Evolutionary conservation across 108 stramenopile species (phyloP), one percentile per base, ranked within the genome.

Genomic region (Skeletonema costatum): DNA sequence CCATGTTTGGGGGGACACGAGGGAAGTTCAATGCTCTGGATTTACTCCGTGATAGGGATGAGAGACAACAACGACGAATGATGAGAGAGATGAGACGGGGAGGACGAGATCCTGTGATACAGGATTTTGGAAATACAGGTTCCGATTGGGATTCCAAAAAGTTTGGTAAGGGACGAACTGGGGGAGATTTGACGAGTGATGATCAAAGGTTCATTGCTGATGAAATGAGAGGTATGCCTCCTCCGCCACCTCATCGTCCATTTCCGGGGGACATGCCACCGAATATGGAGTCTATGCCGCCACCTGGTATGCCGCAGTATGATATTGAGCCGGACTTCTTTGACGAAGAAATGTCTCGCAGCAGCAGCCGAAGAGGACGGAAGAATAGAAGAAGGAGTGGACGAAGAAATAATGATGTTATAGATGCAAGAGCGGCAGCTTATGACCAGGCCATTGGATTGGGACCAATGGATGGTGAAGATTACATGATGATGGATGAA

Each of bases 1-100:
- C 90, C 46, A 87, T 92, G 71, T 94, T 94, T 76, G 93, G 93
- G 17, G 93, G 91, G 5, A 92, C 93, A 48, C 85, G 87, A 32
- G 93, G 93, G 4, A 95, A 91, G 65, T 95, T 95, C 68, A 90
- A 92, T 71, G 93, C 88, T 9, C 48, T 93, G 38, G 77, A 76
- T 16, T 84, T 82, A 39, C 67, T 90, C 5, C 66, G 84, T 21
- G 78, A 86, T 66, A 59, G 80, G 41, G 83, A 77, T 31, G 73
- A 72, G 60, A 56, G 81, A 21, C 76, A 75, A 50, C 61, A 63
- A 25, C 16, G 39, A 30, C 38, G 61, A 39, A 59, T 58, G 48
- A 17, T 33, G 73, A 39, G 68, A 31, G 66, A 74, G 39, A 8
- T 42, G 63, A 65, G 75, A 44, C 62, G 80, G 16, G 61, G 80